A percentile compares a stretch with the other conserved stretches of the same genome.
Evolutionary conservation across 202 grass and related monocot genomes (phyloP).

Genomic region (Panicum virgatum): DNA sequence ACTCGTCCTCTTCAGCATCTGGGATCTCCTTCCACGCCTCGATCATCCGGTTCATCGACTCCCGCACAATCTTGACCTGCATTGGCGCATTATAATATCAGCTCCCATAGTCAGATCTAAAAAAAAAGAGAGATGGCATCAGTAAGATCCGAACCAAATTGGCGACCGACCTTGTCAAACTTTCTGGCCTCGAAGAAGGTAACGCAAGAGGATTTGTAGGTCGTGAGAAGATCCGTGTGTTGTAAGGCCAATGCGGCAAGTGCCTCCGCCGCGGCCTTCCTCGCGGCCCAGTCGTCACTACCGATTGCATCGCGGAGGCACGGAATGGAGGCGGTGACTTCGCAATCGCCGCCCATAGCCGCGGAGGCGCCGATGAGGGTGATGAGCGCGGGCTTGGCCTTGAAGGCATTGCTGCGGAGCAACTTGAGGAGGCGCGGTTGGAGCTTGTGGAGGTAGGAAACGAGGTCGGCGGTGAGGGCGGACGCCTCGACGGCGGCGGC

Average conservation of each 20-base stretch:
- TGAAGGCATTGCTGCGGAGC: conserved; percentile 95
- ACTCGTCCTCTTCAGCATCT: conserved; percentile 51
- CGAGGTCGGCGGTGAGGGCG: conserved; percentile 55
- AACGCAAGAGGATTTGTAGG: conserved; percentile 78
- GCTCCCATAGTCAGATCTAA: conserved; percentile 28
- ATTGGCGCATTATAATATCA: conserved; percentile 40
- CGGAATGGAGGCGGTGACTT: conserved; percentile 63
- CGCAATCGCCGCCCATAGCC: conserved; percentile 40
- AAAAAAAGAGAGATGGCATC: background rate
- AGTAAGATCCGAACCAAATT: conserved; percentile 11
- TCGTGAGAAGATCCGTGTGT: conserved; percentile 71
- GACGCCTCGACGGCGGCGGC: conserved; percentile 75
- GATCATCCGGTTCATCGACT: conserved; percentile 88
- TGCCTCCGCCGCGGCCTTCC: conserved; percentile 88
- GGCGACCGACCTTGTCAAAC: conserved; percentile 77
- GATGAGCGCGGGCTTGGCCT: conserved; percentile 81
- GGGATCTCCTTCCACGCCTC: conserved; percentile 92
- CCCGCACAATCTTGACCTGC: conserved; percentile 94
- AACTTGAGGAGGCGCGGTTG: conserved; percentile 83
- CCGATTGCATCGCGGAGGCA: conserved; percentile 77
- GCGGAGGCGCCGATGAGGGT: conserved; percentile 73
- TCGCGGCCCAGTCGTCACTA: conserved; percentile 85
- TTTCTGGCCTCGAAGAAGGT: conserved; percentile 79
- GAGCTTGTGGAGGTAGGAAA: conserved; percentile 68
- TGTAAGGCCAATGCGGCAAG: conserved; percentile 65